Evolutionary conservation across 73 alveolate species (phyloP).

Genomic region (Stentor roeselii): DNA sequence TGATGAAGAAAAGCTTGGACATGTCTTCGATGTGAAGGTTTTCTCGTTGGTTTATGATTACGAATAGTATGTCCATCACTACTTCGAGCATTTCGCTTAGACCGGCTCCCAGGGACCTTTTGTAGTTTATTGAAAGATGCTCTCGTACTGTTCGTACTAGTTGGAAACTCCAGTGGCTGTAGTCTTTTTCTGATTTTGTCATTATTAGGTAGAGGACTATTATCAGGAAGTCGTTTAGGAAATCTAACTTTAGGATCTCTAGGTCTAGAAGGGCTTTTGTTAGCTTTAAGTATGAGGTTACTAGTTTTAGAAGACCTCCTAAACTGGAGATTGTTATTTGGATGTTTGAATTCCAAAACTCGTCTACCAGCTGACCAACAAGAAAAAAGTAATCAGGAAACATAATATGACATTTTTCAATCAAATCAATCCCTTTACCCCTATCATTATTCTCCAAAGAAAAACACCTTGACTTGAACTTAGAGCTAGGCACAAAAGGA

Average conservation of each 20-base stretch:
- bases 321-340: background rate
- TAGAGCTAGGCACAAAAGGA: constrained; percentile 1
- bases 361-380: background rate
- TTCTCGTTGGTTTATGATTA: no score
- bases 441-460: background rate
- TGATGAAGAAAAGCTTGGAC: no score
- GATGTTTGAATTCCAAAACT: background rate
- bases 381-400: background rate
- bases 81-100: background rate
- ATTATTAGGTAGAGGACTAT: background rate
- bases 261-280: background rate
- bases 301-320: background rate
- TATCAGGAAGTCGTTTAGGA: background rate
- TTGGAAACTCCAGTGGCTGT: background rate
- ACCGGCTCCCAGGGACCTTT: background rate
- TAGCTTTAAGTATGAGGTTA: background rate
- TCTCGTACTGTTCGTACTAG: background rate
- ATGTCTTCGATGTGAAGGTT: no score
- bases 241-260: background rate
- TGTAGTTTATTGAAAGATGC: background rate
- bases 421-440: background rate
- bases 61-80: background rate
- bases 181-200: background rate
- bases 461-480: background rate
- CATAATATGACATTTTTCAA: background rate